Evolutionary conservation across 1,284 basidiomycete species (phyloP), one percentile per base, ranked within the genome.

Genomic region (Irpex sp.): DNA sequence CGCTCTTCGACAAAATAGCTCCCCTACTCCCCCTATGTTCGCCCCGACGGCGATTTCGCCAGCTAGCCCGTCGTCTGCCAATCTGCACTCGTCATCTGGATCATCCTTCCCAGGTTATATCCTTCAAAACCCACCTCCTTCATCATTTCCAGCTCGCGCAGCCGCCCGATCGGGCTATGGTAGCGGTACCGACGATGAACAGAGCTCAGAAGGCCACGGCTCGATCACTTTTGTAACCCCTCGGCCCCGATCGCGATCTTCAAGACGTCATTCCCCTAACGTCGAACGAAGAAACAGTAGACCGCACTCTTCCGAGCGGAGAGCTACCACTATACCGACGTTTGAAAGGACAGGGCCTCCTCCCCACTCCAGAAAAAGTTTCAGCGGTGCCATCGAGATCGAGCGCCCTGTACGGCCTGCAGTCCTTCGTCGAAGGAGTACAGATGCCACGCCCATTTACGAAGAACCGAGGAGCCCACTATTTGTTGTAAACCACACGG

Each of bases 1-100:
- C 58, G 40, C 52, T 58, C 7, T 48, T 44, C 19, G 62, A 21
- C 57, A 64, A n/a, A 56, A 61, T 47, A 59, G 64, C 48, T 34
- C 64, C 34, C 64, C 58, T 47, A 62, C 62, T 5, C 58, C 66
- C 34, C 48, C 68, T 37, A n/a, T 63, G 62, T 59, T 66, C 56
- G n/a, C 63, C 49, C n/a, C 61, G 26, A 51, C 65, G 47, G 58
- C 63, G 57, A 38, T 64, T 15, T 17, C n/a, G 3, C 65, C 62
- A 5, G 62, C 54, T 31, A 21, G 9, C 11, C 54, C 54, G 9
- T 55, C 54, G 21, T 55, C 54, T 7, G 21, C 54, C 13, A 55
- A 55, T n/a, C 54, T 55, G 9, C 54, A 55, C 19, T 26, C 26
- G 26, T 34, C 34, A 34, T 34, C 54, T 15, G 34, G 19, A 36